Conservation (phyloP, 441 rosid genomes). For the Adansonia madagascariensis region DNA sequence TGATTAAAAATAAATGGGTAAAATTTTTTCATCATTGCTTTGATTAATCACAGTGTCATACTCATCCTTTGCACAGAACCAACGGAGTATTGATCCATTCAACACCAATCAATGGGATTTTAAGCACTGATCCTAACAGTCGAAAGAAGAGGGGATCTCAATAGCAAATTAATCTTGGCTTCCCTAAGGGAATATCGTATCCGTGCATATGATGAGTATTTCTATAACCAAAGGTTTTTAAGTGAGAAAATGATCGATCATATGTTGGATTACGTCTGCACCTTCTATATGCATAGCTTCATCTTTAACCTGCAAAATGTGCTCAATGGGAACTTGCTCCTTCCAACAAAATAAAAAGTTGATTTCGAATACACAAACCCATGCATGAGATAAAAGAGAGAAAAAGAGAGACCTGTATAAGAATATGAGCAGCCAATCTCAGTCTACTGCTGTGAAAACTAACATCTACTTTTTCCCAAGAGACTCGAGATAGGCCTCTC, state of each 20-base stretch:
- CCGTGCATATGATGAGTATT: no score
- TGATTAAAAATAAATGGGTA: no score
- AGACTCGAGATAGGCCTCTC: conserved; percentile 69
- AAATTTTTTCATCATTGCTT: no score
- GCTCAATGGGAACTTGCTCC: background rate
- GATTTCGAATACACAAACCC: background rate
- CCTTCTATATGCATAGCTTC: conserved; percentile 14
- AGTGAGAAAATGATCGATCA: background rate
- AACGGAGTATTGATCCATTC: no score
- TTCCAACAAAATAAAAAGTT: background rate
- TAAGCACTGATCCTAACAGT: no score
- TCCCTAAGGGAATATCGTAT: no score
- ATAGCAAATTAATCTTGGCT: no score
- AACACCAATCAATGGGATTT: no score
- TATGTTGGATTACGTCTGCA: conserved; percentile 23
- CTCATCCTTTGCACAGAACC: no score
- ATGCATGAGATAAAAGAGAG: conserved; percentile 6
- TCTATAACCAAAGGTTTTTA: background rate
- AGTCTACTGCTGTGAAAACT: conserved; percentile 80
- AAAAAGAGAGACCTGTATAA: conserved; percentile 71
- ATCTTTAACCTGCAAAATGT: background rate
- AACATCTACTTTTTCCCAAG: conserved; percentile 96
- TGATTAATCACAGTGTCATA: no score
- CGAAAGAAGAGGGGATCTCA: no score
- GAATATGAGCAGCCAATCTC: conserved; percentile 89